phyloP scores from a whole-genome alignment of 2,329 filamentous ascomycete species.

The Calcarisporium arbuscula region DNA sequence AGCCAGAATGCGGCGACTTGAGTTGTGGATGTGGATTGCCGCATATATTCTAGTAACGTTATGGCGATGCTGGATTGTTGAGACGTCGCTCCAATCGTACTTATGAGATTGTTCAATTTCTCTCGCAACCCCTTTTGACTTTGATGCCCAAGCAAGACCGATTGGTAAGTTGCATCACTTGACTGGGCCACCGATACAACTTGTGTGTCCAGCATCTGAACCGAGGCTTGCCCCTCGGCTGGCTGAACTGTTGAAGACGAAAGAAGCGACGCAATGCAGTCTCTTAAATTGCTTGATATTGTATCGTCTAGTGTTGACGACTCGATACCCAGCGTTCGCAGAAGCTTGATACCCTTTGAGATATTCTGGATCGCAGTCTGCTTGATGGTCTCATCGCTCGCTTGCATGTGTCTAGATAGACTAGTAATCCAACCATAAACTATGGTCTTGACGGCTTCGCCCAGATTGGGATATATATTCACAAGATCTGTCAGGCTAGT shows the following conservation, averaged over 20 bases:
- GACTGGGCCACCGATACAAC: conserved; percentile 9
- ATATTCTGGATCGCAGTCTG: conserved; percentile 67
- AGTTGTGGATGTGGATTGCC: conserved; percentile 48
- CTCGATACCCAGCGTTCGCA: conserved; percentile 57
- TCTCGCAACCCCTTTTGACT: conserved; percentile 58
- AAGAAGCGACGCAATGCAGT: conserved; percentile 55
- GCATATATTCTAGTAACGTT: conserved; percentile 59
- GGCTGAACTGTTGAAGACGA: conserved; percentile 16
- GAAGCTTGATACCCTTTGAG: conserved; percentile 62
- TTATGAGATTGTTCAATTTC: conserved; percentile 53
- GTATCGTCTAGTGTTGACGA: conserved; percentile 62
- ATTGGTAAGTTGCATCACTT: conserved; percentile 40
- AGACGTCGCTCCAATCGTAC: conserved; percentile 48
- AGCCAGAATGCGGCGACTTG: conserved; percentile 76
- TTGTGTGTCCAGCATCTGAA: conserved; percentile 21
- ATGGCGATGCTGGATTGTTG: conserved; percentile 55
- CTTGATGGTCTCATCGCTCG: conserved; percentile 74
- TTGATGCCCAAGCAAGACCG: conserved; percentile 57
- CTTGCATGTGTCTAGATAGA: conserved; percentile 76
- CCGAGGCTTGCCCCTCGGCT: conserved; percentile 8
- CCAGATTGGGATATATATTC: conserved; percentile 53
- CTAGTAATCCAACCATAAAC: conserved; percentile 77
- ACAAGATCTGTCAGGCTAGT: conserved; percentile 57
- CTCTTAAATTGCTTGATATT: conserved; percentile 62
- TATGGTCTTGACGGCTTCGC: conserved; percentile 60